Evolutionary conservation across 305 asterid species (phyloP).

Genomic region (Rubia occidens): DNA sequence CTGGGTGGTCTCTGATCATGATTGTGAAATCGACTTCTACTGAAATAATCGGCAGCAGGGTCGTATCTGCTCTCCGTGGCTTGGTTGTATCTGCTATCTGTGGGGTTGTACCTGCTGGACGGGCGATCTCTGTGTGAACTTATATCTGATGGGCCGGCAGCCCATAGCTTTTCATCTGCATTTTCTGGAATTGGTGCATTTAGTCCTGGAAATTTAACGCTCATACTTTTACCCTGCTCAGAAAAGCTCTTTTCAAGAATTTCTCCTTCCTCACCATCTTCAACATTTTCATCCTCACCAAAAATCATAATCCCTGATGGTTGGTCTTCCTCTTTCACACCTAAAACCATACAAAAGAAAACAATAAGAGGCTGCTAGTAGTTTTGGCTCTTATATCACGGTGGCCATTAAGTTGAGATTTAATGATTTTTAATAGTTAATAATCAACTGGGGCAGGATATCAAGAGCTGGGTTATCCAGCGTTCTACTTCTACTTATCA

Average conservation of each 20-base stretch:
- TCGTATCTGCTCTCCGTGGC: constrained; percentile 38
- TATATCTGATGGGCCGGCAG: constrained; percentile 31
- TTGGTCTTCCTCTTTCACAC: constrained; percentile 48
- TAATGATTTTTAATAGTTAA: too few relatives aligned
- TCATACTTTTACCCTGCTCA: constrained; percentile 47
- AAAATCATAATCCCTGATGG: constrained; percentile 95
- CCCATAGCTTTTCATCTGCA: constrained; percentile 72
- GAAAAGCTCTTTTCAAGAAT: constrained; percentile 34
- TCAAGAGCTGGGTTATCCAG: not conserved
- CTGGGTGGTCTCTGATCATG: constrained; percentile 18
- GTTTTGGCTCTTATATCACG: not conserved
- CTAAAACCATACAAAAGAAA: constrained; percentile 24
- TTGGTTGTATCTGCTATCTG: constrained; percentile 25
- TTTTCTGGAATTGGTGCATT: constrained; percentile 90
- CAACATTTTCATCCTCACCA: constrained; percentile 52
- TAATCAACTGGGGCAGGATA: not conserved
- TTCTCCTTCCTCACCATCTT: constrained; percentile 76
- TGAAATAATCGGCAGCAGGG: constrained; percentile 25
- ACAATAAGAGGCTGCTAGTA: constrained; percentile 4
- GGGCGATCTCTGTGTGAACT: constrained; percentile 33
- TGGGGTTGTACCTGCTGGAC: constrained; percentile 31
- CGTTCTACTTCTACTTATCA: not conserved
- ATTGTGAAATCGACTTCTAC: constrained; percentile 18
- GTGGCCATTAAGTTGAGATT: too few relatives aligned
- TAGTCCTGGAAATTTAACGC: constrained; percentile 75